Base-by-base conservation (phyloP, 1,284 basidiomycete genomes). In the Malassezia globosa region DNA sequence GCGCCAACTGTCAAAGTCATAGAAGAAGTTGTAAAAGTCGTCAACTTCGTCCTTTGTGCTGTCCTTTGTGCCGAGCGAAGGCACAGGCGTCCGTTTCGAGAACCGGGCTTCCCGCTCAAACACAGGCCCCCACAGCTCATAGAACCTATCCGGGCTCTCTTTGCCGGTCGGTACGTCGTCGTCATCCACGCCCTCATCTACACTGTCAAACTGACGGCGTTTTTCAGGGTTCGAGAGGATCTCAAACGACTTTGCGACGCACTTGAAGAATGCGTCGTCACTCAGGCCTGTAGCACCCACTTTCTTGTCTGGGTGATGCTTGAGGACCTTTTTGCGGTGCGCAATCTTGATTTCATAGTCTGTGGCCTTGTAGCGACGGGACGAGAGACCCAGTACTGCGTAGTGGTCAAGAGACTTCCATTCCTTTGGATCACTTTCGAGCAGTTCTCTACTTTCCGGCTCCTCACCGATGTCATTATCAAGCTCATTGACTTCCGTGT, bases 361-460 rank as follows among this genome's bases (percentile, higher is more conserved):
- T 16, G 80, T 87, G 8, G 92, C 92, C 61, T 79, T 82, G 79
- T 85, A 88, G 53, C 92, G 80, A 51, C 95, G 77, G 66, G 84
- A 81, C 22, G 88, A 92, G 5, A 97, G 80, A 65, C 92, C 92
- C 45, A 96, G 82, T 27, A 96, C 87, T 51, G 85, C 86, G 72
- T 96, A 96, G 73, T 96, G 87, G 73, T 97, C 92, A 80, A 96
- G 94, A 80, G 89, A 87, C 86, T 97, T 97, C 92, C 92, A 97
- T 73, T 95, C 89, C 74, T 95, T 96, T 14, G 92, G 87, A 76
- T 97, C 94, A 16, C 82, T 76, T 25, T 76, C 73, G 38, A 92
- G 75, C 41, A 90, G 68, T 22, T 83, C 82, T 8, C 77, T 76
- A 27, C 79, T 75, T 76, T 97, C 94, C 54, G 82, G 77, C 75